Evolutionary conservation across 75 land plant species (phyloP).

Genomic region (Selaginella tamariscina): DNA sequence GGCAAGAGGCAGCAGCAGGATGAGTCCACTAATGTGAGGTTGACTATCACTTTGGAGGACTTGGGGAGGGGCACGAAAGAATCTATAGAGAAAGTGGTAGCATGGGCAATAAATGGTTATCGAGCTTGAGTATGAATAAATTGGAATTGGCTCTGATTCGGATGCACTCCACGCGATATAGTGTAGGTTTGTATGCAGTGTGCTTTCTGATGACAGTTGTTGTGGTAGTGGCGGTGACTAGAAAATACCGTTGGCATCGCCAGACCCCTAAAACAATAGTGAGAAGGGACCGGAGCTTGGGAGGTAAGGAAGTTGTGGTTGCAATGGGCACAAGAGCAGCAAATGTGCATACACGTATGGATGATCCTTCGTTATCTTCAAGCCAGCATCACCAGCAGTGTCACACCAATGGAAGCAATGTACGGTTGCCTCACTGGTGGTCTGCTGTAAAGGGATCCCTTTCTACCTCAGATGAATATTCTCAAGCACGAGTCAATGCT

Average conservation of each 20-base stretch:
- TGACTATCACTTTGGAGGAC: background rate
- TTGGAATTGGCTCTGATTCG: background rate
- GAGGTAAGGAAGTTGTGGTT: constrained; percentile 70
- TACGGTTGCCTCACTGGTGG: constrained; percentile 13
- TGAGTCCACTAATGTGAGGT: background rate
- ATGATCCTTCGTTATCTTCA: constrained; percentile 13
- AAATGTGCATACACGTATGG: constrained; percentile 15
- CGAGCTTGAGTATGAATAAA: background rate
- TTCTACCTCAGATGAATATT: background rate
- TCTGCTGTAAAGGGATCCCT: background rate
- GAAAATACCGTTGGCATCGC: too few relatives aligned
- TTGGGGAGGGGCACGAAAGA: background rate
- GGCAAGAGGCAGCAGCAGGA: background rate
- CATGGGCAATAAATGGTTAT: background rate
- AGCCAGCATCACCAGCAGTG: background rate
- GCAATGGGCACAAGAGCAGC: constrained; percentile 20
- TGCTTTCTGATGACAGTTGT: background rate
- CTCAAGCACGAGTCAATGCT: background rate
- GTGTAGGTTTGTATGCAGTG: background rate
- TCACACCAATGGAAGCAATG: background rate
- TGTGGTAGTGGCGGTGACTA: background rate
- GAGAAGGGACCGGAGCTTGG: constrained; percentile 77
- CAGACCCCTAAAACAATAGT: background rate
- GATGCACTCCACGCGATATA: background rate
- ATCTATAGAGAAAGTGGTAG: background rate